These are phyloP conservation scores for Naganishia antarctica DNA, from an alignment of 768 basidiomycete genomes.

Conservation along the genomic window DNA sequence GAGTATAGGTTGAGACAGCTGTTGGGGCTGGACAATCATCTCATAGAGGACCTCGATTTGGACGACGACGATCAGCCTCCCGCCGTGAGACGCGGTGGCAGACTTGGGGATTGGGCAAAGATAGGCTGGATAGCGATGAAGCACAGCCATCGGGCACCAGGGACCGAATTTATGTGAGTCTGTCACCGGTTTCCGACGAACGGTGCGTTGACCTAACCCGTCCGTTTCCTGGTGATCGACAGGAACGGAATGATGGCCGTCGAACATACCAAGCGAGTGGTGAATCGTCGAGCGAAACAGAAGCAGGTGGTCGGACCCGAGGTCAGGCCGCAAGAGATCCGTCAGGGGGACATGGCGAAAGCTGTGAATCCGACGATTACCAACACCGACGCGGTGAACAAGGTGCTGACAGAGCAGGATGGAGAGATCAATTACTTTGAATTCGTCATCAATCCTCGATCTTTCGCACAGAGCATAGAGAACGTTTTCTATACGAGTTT, in stretches of 20 bases:
- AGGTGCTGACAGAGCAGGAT: neutral
- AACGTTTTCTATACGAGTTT: slow-evolving; percentile 95
- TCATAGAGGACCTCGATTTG: slow-evolving; percentile 51
- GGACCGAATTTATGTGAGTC: slow-evolving; percentile 81
- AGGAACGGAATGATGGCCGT: slow-evolving; percentile 89
- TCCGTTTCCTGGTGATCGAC: slow-evolving; percentile 27
- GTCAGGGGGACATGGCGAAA: slow-evolving; percentile 27
- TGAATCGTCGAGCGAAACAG: slow-evolving; percentile 66
- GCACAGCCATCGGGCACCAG: slow-evolving; percentile 71
- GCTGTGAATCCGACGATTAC: slow-evolving; percentile 78
- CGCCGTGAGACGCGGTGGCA: slow-evolving; percentile 42
- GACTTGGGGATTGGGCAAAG: slow-evolving; percentile 65
- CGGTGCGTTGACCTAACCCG: too few relatives aligned
- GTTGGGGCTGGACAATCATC: slow-evolving; percentile 33
- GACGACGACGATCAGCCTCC: slow-evolving; percentile 51
- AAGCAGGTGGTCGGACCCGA: slow-evolving; percentile 58
- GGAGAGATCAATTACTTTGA: slow-evolving; percentile 57
- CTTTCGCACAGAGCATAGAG: slow-evolving; percentile 91
- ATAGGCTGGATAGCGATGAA: slow-evolving; percentile 79
- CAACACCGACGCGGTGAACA: slow-evolving; percentile 58
- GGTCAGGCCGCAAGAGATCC: slow-evolving; percentile 64
- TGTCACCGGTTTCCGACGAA: too few relatives aligned
- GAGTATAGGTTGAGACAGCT: slow-evolving; percentile 34
- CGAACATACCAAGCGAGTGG: slow-evolving; percentile 71
- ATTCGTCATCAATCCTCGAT: slow-evolving; percentile 81